Evolutionary conservation across 2,329 filamentous ascomycete species (phyloP).

Genomic region (Monilinia laxa): DNA sequence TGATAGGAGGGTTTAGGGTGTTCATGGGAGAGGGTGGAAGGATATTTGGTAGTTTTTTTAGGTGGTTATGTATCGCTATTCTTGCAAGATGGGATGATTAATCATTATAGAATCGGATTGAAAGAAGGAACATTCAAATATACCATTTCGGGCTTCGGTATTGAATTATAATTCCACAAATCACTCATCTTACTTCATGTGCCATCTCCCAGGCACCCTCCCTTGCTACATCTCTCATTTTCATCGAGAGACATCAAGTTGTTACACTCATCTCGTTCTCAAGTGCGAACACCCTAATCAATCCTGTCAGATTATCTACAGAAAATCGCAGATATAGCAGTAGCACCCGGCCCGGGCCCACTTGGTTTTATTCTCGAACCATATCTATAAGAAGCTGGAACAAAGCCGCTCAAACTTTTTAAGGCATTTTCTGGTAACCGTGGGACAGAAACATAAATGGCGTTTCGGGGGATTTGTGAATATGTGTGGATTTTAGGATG

Average conservation of each 20-base stretch:
- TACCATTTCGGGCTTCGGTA: neutral
- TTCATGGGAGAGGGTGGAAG: neutral
- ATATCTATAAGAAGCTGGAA: too few species aligned
- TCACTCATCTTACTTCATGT: too few species aligned
- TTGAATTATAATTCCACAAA: neutral
- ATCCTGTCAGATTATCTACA: too few species aligned
- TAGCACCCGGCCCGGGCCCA: too few species aligned
- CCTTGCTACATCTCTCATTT: neutral
- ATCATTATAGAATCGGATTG: slow-evolving; percentile 4
- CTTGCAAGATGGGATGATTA: neutral
- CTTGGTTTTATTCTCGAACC: too few species aligned
- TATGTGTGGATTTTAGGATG: too few species aligned
- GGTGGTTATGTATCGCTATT: neutral
- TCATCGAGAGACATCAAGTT: neutral
- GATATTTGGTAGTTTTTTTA: neutral
- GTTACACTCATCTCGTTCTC: neutral
- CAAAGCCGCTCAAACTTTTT: too few species aligned
- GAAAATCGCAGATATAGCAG: too few species aligned
- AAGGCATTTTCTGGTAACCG: too few species aligned
- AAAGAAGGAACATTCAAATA: neutral
- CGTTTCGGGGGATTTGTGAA: too few species aligned
- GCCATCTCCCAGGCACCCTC: too few species aligned
- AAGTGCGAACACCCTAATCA: neutral
- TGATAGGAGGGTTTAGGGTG: neutral
- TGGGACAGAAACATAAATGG: too few species aligned